Evolutionary conservation across 768 basidiomycete species (phyloP), one percentile per base, ranked within the genome.

Genomic region (Hygrophorus russula): DNA sequence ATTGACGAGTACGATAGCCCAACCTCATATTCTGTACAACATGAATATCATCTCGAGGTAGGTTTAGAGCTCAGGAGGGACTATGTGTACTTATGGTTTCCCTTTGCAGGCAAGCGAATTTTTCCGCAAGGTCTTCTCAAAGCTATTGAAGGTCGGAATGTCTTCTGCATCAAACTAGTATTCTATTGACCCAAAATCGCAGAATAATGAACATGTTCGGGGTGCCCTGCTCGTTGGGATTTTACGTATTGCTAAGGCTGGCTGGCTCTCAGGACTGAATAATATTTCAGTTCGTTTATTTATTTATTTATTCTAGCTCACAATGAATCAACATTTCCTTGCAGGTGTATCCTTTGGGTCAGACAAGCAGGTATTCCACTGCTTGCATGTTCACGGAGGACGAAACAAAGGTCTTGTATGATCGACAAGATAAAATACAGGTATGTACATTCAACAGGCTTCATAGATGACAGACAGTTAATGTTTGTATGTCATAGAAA

Each of bases 361-460:
- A 19, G 35, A n/a, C 29, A 10, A 10, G 9, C 17, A 20, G n/a
- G 27, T 43, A 43, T 35, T 33, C 29, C 18, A 43, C 41, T 13
- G 41, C 41, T 10, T 43, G 41, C 35, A 43, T 43, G 41, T 43
- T 43, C 19, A 43, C 41, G 32, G 33, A 43, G 13, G 33, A 43
- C 17, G 41, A 43, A 35, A 43, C 32, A 32, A 13, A 28, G 32
- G 17, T 13, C n/a, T n/a, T 34, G n/a, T 43, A 43, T 18, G 36
- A 38, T 11, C 14, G n/a, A 20, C 36, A 38, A 20, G 20, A 38
- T 15, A n/a, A n/a, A n/a, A n/a, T n/a, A n/a, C n/a, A n/a, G n/a
- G n/a, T n/a, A n/a, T n/a, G n/a, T n/a, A n/a, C n/a, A n/a, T n/a
- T n/a, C n/a, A n/a, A n/a, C n/a, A n/a, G n/a, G n/a, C n/a, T n/a